Conservation (phyloP, 495 filamentous ascomycete species). For the Elasticomyces elasticus region DNA sequence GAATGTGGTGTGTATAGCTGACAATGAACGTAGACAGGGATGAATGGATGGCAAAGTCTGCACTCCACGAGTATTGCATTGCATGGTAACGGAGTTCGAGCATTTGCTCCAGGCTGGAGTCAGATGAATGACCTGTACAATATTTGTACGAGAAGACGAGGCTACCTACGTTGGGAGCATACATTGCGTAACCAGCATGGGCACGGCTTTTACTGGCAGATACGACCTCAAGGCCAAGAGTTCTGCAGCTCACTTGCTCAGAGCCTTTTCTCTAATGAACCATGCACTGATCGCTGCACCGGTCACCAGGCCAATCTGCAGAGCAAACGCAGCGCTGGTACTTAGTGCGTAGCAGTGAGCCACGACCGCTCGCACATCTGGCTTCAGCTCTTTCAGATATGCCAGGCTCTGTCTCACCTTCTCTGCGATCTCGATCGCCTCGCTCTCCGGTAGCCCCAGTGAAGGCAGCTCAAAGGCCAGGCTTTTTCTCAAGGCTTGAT, state of each 20-base stretch:
- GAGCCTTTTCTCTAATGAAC: conserved; percentile 14
- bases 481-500: conserved; percentile 54
- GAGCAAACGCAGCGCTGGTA: conserved; percentile 27
- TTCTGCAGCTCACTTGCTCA: conserved; percentile 7
- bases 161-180: too few species aligned
- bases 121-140: too few species aligned
- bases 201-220: too few species aligned
- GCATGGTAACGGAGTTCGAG: background rate
- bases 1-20: background rate
- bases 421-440: conserved; percentile 60
- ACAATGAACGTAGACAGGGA: background rate
- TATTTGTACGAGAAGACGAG: too few species aligned
- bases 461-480: conserved; percentile 33
- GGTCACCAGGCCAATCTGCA: conserved; percentile 25
- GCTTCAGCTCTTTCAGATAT: conserved; percentile 58
- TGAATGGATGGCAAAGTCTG: background rate
- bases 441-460: conserved; percentile 30
- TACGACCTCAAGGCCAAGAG: too few species aligned
- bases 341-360: conserved; percentile 53
- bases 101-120: too few species aligned
- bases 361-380: conserved; percentile 51
- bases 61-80: background rate
- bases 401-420: conserved; percentile 64
- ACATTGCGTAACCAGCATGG: too few species aligned
- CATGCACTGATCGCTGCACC: conserved; percentile 19